A percentile compares a stretch with the other conserved stretches of the same genome.
These are phyloP conservation scores for Penicillium arizonense DNA, from an alignment of 495 filamentous ascomycete species.

Conservation along the genomic window DNA sequence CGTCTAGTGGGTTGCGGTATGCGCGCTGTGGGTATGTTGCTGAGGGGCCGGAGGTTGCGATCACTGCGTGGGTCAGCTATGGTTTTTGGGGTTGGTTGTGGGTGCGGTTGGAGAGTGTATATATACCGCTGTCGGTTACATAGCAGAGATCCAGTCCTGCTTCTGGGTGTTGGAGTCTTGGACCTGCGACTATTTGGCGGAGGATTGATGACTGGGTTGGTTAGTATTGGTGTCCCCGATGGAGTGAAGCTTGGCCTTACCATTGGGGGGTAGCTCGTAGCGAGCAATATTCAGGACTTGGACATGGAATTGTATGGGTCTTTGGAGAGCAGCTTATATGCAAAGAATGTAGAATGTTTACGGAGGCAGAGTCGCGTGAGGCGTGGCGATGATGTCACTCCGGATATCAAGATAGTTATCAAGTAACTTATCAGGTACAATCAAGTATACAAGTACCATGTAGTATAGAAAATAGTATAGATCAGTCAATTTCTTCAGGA, in stretches of 20 bases:
- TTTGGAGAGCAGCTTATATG: neutral
- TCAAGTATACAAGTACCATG: too few species aligned
- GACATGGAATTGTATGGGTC: neutral
- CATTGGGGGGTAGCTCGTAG: neutral
- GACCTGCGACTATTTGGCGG: conserved; percentile 75
- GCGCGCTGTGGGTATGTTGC: conserved; percentile 83
- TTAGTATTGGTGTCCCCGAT: neutral
- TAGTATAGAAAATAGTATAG: too few species aligned
- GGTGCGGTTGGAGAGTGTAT: neutral
- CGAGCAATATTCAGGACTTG: neutral
- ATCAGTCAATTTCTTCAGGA: too few species aligned
- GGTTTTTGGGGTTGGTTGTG: neutral
- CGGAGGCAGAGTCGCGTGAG: neutral
- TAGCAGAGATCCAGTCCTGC: conserved; percentile 94
- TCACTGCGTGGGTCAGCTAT: conserved; percentile 39
- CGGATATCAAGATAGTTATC: neutral
- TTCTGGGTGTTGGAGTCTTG: conserved; percentile 77
- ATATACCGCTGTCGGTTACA: conserved; percentile 71
- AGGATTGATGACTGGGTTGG: conserved; percentile 58
- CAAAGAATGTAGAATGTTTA: too few species aligned
- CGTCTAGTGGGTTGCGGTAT: conserved; percentile 89
- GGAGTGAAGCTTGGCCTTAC: neutral
- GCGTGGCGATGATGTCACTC: conserved; percentile 9
- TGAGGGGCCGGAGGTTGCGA: conserved; percentile 80
- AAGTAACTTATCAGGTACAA: neutral